These are phyloP conservation scores for Alternaria tenuissima DNA, from an alignment of 2,329 filamentous ascomycete species.

Conservation along the genomic window DNA sequence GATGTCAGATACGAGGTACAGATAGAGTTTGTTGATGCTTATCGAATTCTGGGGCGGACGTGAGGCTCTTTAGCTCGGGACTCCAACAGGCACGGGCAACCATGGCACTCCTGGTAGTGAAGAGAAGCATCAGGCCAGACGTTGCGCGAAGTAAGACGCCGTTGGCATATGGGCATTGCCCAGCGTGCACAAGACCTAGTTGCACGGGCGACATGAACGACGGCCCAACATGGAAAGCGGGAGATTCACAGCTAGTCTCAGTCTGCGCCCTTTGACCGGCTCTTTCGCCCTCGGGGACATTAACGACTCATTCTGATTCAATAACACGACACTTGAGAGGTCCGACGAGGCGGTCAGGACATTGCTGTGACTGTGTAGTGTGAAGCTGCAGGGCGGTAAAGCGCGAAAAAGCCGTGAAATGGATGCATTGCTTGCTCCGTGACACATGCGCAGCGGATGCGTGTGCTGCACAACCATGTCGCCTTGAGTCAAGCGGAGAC, in stretches of 20 bases:
- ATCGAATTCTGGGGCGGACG: not conserved
- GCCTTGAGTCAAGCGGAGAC: constrained; percentile 8
- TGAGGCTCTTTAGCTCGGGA: not conserved
- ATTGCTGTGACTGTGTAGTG: constrained; percentile 1
- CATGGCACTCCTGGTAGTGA: not conserved
- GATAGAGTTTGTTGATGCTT: not conserved
- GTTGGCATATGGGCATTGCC: not conserved
- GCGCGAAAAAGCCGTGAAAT: not conserved
- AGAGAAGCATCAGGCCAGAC: constrained; percentile 4
- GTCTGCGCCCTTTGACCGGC: not conserved
- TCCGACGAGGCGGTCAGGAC: not conserved
- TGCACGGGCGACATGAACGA: not conserved
- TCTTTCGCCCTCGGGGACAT: not conserved
- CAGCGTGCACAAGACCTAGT: not conserved
- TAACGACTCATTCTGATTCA: not conserved
- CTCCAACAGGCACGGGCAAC: not conserved
- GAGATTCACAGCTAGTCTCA: not conserved
- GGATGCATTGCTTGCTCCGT: not conserved
- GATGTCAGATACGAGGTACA: not conserved
- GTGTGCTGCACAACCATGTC: constrained; percentile 8
- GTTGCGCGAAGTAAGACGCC: not conserved
- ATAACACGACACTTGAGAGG: not conserved
- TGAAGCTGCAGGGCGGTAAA: not conserved
- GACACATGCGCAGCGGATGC: constrained; percentile 4
- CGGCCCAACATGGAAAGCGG: not conserved